Evolutionary conservation across 768 basidiomycete genomes (phyloP).

Genomic region (Steccherinum ochraceum): DNA sequence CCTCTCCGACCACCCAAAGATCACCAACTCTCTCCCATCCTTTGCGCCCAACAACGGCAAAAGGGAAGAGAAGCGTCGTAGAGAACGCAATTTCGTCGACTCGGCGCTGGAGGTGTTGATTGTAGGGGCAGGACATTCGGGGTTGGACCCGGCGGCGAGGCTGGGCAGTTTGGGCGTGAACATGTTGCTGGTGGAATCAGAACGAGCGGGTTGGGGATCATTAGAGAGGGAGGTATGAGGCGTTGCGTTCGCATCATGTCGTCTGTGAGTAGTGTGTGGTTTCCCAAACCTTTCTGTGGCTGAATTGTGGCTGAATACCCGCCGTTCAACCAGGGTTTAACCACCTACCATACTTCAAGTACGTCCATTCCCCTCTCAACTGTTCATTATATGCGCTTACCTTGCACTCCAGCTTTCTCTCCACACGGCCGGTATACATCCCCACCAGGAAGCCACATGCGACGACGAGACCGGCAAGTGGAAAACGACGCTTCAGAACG

Average conservation of each 20-base stretch:
- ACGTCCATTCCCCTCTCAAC: background rate
- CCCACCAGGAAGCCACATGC: background rate
- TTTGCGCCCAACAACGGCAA: conserved; percentile 40
- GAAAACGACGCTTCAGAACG: background rate
- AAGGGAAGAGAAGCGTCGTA: conserved; percentile 43
- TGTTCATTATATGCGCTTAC: too few relatives aligned
- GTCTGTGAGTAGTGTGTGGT: conserved; percentile 22
- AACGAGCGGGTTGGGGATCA: conserved; percentile 48
- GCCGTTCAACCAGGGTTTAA: background rate
- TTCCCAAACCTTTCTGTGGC: too few relatives aligned
- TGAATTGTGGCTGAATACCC: too few relatives aligned
- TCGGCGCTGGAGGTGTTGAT: conserved; percentile 41
- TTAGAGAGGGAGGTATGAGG: conserved; percentile 45
- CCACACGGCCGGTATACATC: background rate
- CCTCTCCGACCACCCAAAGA: conserved; percentile 46
- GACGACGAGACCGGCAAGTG: background rate
- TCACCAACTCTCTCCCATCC: conserved; percentile 38
- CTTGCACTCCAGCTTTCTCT: background rate
- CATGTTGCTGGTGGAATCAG: conserved; percentile 55
- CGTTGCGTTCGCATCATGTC: conserved; percentile 29
- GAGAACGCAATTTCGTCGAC: conserved; percentile 40
- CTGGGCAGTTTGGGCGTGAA: conserved; percentile 40
- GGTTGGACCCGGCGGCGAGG: conserved; percentile 44
- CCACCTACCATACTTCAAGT: background rate
- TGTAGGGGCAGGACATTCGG: conserved; percentile 36